Conservation (phyloP, 495 filamentous ascomycete species). For the Parachaetomium inaequale region DNA sequence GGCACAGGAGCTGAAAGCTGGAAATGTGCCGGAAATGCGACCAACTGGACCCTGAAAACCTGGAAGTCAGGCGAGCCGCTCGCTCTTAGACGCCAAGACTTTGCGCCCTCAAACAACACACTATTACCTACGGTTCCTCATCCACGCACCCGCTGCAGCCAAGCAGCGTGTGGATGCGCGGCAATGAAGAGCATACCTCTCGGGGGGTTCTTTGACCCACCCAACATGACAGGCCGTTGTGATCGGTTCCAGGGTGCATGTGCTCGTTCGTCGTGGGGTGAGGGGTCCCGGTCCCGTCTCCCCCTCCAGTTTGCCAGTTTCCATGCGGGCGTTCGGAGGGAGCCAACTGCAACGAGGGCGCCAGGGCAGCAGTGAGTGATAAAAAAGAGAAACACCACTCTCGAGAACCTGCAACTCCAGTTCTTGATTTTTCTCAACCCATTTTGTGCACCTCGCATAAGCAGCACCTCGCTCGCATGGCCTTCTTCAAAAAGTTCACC, state of each 20-base stretch:
- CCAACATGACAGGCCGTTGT: not conserved
- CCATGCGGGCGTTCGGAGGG: not conserved
- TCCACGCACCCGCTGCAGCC: not conserved
- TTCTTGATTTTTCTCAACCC: not conserved
- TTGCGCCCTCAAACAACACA: not conserved
- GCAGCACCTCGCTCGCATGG: slow-evolving; percentile 21
- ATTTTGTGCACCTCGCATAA: not conserved
- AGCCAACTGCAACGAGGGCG: slow-evolving; percentile 8
- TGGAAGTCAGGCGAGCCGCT: not conserved
- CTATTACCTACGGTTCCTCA: not conserved
- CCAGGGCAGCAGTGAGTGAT: not conserved
- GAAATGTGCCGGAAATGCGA: slow-evolving; percentile 1
- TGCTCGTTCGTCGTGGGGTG: slow-evolving; percentile 1
- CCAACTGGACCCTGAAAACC: not conserved
- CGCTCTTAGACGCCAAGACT: not conserved
- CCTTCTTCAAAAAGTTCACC: slow-evolving; percentile 32
- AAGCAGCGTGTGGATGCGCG: not conserved
- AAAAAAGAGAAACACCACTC: not conserved
- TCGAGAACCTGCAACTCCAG: not conserved
- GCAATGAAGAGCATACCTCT: not conserved
- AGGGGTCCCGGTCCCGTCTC: not conserved
- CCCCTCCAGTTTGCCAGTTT: not conserved
- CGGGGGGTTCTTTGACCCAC: not conserved
- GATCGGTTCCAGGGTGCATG: not conserved
- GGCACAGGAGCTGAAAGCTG: not conserved